phyloP scores from a whole-genome alignment of 352 stramenopile genomes.

The Blastocystis sp. region DNA sequence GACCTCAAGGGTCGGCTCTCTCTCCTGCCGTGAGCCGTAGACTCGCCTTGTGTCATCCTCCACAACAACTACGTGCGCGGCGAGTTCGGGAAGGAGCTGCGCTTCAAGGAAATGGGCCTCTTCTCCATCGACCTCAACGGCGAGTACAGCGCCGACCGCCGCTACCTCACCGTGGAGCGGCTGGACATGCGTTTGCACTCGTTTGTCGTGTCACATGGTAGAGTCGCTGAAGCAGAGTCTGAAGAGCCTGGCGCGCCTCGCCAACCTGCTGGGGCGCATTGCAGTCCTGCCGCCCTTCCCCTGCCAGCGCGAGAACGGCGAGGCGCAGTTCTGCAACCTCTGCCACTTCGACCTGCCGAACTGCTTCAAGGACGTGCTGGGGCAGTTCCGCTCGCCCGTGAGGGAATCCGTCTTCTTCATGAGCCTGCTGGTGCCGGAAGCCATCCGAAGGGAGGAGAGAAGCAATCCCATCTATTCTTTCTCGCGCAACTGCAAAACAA shows the following conservation, averaged over 20 bases:
- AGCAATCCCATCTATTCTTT: background rate
- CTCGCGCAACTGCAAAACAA: background rate
- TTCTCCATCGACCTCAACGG: slow-evolving; percentile 12
- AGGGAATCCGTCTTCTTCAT: background rate
- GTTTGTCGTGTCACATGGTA: background rate
- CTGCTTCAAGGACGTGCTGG: background rate
- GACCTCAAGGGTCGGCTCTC: background rate
- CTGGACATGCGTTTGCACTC: background rate
- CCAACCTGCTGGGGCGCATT: slow-evolving; percentile 28
- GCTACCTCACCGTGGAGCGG: background rate
- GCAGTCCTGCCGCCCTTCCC: background rate
- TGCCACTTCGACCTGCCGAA: slow-evolving; percentile 2
- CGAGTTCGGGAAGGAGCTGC: slow-evolving; percentile 13
- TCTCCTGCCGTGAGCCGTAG: background rate
- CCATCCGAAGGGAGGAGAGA: background rate
- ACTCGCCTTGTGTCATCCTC: background rate
- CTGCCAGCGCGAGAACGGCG: background rate
- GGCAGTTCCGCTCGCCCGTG: background rate
- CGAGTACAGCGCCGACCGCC: background rate
- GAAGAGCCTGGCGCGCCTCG: background rate
- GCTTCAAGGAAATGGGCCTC: slow-evolving; percentile 60
- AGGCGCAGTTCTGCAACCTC: slow-evolving; percentile 7
- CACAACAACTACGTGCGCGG: slow-evolving; percentile 58
- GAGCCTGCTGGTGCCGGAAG: background rate
- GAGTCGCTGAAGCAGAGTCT: background rate